phyloP scores from a whole-genome alignment of 176 grass and related monocot genomes.

The Rhynchospora breviuscula region DNA sequence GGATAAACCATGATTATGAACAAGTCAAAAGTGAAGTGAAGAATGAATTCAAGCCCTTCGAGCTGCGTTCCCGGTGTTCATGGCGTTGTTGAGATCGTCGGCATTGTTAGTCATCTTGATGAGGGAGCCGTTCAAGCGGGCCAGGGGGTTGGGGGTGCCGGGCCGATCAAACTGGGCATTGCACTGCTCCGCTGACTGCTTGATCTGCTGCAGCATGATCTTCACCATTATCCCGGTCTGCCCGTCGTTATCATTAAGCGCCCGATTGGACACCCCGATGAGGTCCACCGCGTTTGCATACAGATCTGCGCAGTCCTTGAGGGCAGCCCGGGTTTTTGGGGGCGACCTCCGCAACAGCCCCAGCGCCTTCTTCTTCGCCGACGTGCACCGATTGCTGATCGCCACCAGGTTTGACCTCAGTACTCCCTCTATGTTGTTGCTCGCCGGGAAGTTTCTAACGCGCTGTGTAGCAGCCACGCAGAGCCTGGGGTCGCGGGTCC shows the following conservation, averaged over 20 bases:
- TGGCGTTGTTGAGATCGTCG: slow-evolving; percentile 12
- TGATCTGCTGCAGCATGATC: background rate
- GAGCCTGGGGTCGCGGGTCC: slow-evolving; percentile 17
- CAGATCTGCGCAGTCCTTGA: background rate
- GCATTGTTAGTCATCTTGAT: slow-evolving; percentile 7
- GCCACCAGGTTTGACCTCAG: background rate
- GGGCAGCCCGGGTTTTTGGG: background rate
- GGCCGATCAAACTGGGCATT: background rate
- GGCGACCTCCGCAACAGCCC: background rate
- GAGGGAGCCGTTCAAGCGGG: background rate
- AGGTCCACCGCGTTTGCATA: slow-evolving; percentile 6
- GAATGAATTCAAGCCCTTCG: background rate
- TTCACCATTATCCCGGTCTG: slow-evolving; percentile 5
- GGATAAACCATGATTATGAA: background rate
- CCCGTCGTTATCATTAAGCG: background rate
- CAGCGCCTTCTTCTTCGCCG: background rate
- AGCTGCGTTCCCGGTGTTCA: background rate
- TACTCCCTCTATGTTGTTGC: background rate
- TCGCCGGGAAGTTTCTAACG: background rate
- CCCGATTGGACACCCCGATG: background rate
- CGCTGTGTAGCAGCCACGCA: background rate
- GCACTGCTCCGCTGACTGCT: slow-evolving; percentile 8
- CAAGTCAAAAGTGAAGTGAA: background rate
- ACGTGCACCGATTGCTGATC: background rate
- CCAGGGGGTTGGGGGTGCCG: background rate